Base-by-base conservation (phyloP, 2,329 filamentous ascomycete species). In the Colletotrichum sp. region DNA sequence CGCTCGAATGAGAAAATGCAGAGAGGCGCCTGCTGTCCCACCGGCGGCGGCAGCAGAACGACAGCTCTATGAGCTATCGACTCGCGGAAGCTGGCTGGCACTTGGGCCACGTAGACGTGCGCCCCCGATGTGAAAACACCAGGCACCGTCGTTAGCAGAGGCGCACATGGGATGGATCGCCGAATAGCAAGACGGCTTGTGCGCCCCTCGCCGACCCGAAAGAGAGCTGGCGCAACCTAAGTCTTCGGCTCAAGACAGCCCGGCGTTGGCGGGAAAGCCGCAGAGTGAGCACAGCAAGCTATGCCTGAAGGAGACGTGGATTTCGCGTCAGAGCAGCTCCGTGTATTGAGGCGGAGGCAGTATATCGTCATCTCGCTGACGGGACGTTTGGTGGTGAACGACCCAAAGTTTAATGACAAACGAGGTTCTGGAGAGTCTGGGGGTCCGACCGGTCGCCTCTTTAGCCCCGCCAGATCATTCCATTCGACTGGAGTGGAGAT, bases 291-390 rank as follows among this genome's bases (percentile, higher is more conserved):
- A 57, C 39, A 32, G 59, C 67, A 44, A 71, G 69, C 49, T 30
- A 67, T 52, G 52, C 57, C 36, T 52, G 32, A 63, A 30, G 28
- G 57, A 63, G 69, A 24, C 24, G 67, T 65, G 24, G 21, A 36
- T 26, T 16, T 64, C n/a, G 28, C 24, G 10, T 59, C 26, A 70
- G 67, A n/a, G 12, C 59, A 65, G 59, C 44, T 26, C 30, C 44
- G 32, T 52, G 62, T 49, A 39, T 30, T 34, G 69, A 52, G 64
- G 69, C 44, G 57, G 32, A 49, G 52, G 44, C 26, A 55, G 67
- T 44, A 64, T 21, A 72, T 72, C 63, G 63, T 72, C 69, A 63
- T 76, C 55, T 69, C 73, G 39, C 32, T 64, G 63, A 44, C 28
- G 26, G n/a, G 39, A 30, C 16, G 39, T 26, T 72, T 55, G 55